Percentiles rank a stretch among this genome's conserved stretches.
Evolutionary conservation across 495 filamentous ascomycete species (phyloP).

Genomic region (Pyronema omphalodes): DNA sequence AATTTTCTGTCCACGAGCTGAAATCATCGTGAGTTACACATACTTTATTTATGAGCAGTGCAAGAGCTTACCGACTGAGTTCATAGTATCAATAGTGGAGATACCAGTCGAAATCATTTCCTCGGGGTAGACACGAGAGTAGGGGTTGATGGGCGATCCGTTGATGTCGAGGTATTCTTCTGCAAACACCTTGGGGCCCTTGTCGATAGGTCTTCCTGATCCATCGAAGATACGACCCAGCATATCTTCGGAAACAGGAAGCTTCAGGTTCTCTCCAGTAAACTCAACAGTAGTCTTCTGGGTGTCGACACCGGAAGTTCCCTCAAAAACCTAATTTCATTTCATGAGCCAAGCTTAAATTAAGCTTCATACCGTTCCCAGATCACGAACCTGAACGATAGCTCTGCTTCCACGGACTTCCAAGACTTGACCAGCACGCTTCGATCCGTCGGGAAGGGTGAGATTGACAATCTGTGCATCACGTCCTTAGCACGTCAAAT

Average conservation of each 20-base stretch:
- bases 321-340: constrained; percentile 71
- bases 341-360: background rate
- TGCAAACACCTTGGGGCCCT: constrained; percentile 92
- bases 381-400: constrained; percentile 57
- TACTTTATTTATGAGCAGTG: background rate
- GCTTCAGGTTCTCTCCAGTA: constrained; percentile 87
- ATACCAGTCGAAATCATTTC: constrained; percentile 99
- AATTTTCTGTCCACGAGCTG: constrained; percentile 91
- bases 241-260: constrained; percentile 99
- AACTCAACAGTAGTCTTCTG: constrained; percentile 99
- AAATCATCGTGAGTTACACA: background rate
- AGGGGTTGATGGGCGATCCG: constrained; percentile 96
- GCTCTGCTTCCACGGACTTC: constrained; percentile 91
- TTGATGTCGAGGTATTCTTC: constrained; percentile 99
- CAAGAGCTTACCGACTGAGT: constrained; percentile 53
- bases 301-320: constrained; percentile 90
- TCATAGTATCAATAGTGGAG: constrained; percentile 99
- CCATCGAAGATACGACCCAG: constrained; percentile 96
- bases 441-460: constrained; percentile 84
- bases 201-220: constrained; percentile 91
- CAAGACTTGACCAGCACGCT: constrained; percentile 86
- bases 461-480: constrained; percentile 57
- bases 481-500: constrained; percentile 4
- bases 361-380: background rate
- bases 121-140: constrained; percentile 93